Base-by-base conservation (phyloP, 2,329 filamentous ascomycete species). In the Dothistroma pini region DNA sequence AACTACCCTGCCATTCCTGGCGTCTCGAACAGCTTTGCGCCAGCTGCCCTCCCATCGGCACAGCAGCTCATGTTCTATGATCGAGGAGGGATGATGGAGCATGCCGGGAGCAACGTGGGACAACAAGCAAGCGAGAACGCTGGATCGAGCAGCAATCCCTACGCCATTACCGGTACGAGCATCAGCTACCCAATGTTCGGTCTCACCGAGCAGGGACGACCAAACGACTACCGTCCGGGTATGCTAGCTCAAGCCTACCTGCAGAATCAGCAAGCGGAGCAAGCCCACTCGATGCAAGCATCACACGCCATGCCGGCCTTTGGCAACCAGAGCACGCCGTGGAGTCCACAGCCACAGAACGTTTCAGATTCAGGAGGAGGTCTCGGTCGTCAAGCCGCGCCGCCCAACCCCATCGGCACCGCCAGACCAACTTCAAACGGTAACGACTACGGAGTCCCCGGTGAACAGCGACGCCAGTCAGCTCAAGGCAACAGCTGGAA, bases 1-100 rank as follows among this genome's bases (percentile, higher is more conserved):
- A 74, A 72, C 62, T 73, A 70, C 52, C 70, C 71, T 10, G 59
- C 63, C 51, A 74, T 73, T 57, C 71, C 71, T 1, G 71, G 71
- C 29, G 66, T 73, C 6, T 35, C 66, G 4, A 73, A 73, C 63
- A 71, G 66, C 64, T 73, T 71, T 53, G 69, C 66, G 2, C 65
- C 65, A 22, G 34, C 51, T 29, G 31, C 48, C 25, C 31, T 44
- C 57, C 34, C 32, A 41, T 31, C 16, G 35, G 44, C 21, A 12
- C 51, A 53, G 31, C 62, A 63, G 53, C 52, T 19, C 48, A 57
- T 63, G 57, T 55, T 56, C 57, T 63, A 63, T 50, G 54, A 38
- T 34, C 49, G 34, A 22, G 31, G 14, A 53, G 38, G 56, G 54
- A 25, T 48, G 34, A 34, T 21, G 41, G 49, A 19, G 16, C 25